These are phyloP conservation scores for Neofusicoccum laricinum DNA, from an alignment of 2,329 filamentous ascomycete species.

Conservation along the genomic window DNA sequence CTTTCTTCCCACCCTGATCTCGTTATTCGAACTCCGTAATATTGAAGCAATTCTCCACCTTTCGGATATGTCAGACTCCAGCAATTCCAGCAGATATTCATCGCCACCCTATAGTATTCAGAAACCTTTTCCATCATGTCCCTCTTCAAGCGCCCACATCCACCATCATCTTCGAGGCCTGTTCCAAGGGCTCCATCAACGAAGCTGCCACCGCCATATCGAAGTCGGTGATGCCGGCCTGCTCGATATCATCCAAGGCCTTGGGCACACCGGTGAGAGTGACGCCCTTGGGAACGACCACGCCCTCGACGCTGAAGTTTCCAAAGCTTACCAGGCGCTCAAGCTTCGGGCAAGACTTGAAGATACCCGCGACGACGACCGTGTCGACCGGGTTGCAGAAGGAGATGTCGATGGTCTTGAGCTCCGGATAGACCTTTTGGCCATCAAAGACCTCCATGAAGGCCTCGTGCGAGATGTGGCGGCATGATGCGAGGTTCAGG, in stretches of 20 bases:
- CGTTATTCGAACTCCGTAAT: too few species aligned
- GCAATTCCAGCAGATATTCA: too few species aligned
- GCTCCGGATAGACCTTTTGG: constrained; percentile 59
- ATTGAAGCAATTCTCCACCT: too few species aligned
- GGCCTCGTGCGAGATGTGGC: constrained; percentile 70
- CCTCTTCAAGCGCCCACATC: background rate
- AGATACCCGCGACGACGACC: constrained; percentile 61
- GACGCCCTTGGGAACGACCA: constrained; percentile 56
- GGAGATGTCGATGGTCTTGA: constrained; percentile 72
- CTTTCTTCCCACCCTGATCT: too few species aligned
- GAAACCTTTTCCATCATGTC: too few species aligned
- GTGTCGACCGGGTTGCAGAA: constrained; percentile 71
- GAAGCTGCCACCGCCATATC: background rate
- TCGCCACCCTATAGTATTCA: too few species aligned
- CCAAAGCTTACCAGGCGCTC: constrained; percentile 60
- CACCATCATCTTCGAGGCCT: background rate
- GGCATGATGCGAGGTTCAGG: constrained; percentile 79
- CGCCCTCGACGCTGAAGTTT: constrained; percentile 58
- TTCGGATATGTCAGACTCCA: too few species aligned
- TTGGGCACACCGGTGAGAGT: constrained; percentile 59
- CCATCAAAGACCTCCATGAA: constrained; percentile 72
- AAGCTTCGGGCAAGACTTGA: constrained; percentile 60
- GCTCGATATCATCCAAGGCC: constrained; percentile 56
- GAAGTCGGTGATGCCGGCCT: constrained; percentile 38
- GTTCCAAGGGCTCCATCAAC: constrained; percentile 1